Base-by-base conservation (phyloP, 1,284 basidiomycete genomes). In the Microbotryum intermedium region DNA sequence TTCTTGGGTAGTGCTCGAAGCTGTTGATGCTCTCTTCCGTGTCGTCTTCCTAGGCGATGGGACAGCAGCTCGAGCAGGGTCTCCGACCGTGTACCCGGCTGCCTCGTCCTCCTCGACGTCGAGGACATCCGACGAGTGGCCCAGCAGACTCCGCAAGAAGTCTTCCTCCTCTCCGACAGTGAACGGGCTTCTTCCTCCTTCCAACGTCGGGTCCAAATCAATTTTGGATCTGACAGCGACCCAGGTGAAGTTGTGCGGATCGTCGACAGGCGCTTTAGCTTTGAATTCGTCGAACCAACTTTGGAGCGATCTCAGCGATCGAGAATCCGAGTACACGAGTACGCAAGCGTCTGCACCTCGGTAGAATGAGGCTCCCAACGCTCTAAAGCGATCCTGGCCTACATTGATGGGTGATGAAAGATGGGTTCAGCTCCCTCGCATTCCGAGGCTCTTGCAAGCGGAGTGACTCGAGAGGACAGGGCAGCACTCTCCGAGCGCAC, bases 381-480 rank as follows among this genome's bases (percentile, higher is more conserved):
- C 83, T 1, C 86, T 87, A 75, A 90, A 90, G 10, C 88, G 81
- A 71, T 90, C 88, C 72, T 90, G 87, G 1, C 88, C 87, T 6
- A 86, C 85, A 0, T 84, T 87, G 67, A 86, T 84, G 9, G 47
- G 21, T 30, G 26, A 29, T 57, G 26, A 53, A 23, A 25, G 16
- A 45, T 48, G 52, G 48, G 46, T 46, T 30, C 26, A 25, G n/a
- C 18, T 28, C 25, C 23, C 50, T 44, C 16, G 48, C 25, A n/a
- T n/a, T n/a, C n/a, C n/a, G n/a, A n/a, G n/a, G n/a, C n/a, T n/a
- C 23, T 11, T 21, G 46, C 45, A 28, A 25, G 21, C 7, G 30
- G 25, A 18, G 49, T 62, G 44, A 58, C 57, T 58, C 45, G 30
- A 47, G 53, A 28, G 30, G 56, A n/a, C n/a, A n/a, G n/a, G n/a